Evolutionary conservation across 768 basidiomycete species (phyloP).

Genomic region (Goffeauzyma gilvescens): DNA sequence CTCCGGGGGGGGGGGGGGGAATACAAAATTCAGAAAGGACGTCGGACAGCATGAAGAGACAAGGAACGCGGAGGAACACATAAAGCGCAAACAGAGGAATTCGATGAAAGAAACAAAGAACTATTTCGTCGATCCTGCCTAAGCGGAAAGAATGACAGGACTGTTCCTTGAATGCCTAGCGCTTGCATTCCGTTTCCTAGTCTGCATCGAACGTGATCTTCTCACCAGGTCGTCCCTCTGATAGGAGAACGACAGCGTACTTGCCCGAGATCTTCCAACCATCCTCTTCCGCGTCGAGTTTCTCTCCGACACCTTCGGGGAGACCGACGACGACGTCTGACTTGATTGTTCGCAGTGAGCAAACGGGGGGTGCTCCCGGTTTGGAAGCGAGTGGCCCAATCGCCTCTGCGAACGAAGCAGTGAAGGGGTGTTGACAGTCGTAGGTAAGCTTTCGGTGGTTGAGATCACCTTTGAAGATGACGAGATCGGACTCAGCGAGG

Average conservation of each 20-base stretch:
- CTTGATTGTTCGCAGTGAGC: slow-evolving; percentile 78
- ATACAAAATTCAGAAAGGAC: no score
- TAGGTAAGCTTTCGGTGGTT: slow-evolving; percentile 65
- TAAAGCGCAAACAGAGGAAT: no score
- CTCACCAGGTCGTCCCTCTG: slow-evolving; percentile 74
- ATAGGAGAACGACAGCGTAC: slow-evolving; percentile 60
- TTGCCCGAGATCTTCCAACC: slow-evolving; percentile 97
- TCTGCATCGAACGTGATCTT: slow-evolving; percentile 67
- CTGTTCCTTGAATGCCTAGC: neutral
- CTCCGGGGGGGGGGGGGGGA: no score
- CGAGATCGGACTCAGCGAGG: slow-evolving; percentile 71
- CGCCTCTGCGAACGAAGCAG: slow-evolving; percentile 71
- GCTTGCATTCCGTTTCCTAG: slow-evolving; percentile 34
- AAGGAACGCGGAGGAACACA: no score
- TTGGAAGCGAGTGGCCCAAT: slow-evolving; percentile 83
- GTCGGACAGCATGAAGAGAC: no score
- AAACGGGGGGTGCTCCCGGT: slow-evolving; percentile 69
- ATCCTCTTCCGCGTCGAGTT: slow-evolving; percentile 62
- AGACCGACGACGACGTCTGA: slow-evolving; percentile 70
- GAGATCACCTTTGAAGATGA: slow-evolving; percentile 80
- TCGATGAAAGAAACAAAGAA: no score
- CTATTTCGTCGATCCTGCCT: no score
- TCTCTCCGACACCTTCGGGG: slow-evolving; percentile 42
- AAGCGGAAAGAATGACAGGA: neutral
- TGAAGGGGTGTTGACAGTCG: slow-evolving; percentile 33